A percentile compares a stretch with the other conserved stretches of the same genome.
Evolutionary conservation across 805 yeast genomes (phyloP).

Genomic region (Ogataea chonburiensis): DNA sequence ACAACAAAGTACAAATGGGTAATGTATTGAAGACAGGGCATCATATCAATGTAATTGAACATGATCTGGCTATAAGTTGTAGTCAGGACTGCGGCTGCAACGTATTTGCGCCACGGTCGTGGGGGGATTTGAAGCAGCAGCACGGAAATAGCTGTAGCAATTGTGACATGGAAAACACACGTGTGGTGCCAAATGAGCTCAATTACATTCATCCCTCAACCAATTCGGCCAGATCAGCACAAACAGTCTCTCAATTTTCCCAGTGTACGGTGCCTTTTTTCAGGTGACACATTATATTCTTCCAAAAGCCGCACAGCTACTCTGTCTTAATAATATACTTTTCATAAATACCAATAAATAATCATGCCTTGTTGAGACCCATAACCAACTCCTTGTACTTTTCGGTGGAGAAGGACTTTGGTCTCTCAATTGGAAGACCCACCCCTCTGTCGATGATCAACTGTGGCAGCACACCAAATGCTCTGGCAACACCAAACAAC

Average conservation of each 20-base stretch:
- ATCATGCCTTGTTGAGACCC: slow-evolving; percentile 26
- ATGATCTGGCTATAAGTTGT: neutral
- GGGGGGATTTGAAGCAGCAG: slow-evolving; percentile 12
- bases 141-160: neutral
- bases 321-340: neutral
- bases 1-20: neutral
- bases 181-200: too few relatives aligned
- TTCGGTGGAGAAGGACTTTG: slow-evolving; percentile 91
- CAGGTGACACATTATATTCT: too few relatives aligned
- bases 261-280: neutral
- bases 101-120: slow-evolving; percentile 5
- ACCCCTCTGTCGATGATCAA: slow-evolving; percentile 80
- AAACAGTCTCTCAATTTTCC: neutral
- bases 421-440: slow-evolving; percentile 83
- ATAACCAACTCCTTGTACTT: slow-evolving; percentile 81
- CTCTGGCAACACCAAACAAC: slow-evolving; percentile 82
- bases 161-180: neutral
- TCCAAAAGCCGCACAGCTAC: too few relatives aligned
- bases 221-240: neutral
- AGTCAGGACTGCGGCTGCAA: slow-evolving; percentile 5
- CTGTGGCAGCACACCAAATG: slow-evolving; percentile 84
- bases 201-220: neutral
- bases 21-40: neutral
- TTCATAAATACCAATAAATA: slow-evolving; percentile 14
- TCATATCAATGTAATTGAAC: neutral